Evolutionary conservation across 257 asterid genomes (phyloP).

Genomic region (Fraxinus quadrangulata): DNA sequence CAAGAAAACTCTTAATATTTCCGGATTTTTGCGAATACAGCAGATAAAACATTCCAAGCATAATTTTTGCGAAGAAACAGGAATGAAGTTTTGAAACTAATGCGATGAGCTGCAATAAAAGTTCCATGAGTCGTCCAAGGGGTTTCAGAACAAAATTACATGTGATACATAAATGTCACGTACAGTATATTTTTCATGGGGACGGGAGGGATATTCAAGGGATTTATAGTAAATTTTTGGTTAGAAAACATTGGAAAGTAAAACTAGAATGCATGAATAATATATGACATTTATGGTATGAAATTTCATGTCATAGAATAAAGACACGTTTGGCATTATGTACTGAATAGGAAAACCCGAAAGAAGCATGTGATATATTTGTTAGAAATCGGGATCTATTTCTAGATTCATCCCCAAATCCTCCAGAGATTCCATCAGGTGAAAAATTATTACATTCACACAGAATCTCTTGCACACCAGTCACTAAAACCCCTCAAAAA

Average conservation of each 20-base stretch:
- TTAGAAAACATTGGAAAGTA: not conserved
- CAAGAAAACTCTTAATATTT: not conserved
- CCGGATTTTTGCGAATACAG: not conserved
- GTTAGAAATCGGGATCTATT: not conserved
- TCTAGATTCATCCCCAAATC: not conserved
- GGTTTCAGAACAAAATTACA: not conserved
- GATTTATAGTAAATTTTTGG: not conserved
- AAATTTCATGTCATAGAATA: not conserved
- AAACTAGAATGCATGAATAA: not conserved
- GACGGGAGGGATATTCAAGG: too few relatives aligned
- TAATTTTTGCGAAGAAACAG: not conserved
- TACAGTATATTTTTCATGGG: too few relatives aligned
- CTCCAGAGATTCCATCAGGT: not conserved
- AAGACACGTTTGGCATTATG: not conserved
- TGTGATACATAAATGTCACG: not conserved
- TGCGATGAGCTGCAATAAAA: not conserved
- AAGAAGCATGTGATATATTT: not conserved
- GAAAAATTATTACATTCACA: not conserved
- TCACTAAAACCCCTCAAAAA: not conserved
- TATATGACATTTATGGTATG: not conserved
- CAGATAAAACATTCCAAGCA: not conserved
- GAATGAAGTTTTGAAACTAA: not conserved
- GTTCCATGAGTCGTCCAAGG: not conserved
- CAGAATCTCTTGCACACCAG: not conserved
- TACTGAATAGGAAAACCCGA: not conserved